Conservation (phyloP, 2,329 filamentous ascomycete species). For the Aspergillus thermomutatus region DNA sequence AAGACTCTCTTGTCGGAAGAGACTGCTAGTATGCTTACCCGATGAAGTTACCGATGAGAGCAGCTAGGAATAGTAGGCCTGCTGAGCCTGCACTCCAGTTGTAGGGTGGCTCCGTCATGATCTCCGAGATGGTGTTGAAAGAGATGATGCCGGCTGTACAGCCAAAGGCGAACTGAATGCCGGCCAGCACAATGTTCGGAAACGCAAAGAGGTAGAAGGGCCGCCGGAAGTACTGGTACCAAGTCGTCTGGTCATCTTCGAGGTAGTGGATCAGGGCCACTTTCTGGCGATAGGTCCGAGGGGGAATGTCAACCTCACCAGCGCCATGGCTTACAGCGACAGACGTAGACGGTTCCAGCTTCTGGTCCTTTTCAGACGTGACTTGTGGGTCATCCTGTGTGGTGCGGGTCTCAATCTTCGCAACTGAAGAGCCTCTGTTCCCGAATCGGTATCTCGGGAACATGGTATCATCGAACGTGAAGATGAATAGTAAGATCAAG, state of each 20-base stretch:
- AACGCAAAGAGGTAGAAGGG: constrained; percentile 40
- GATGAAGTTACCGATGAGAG: constrained; percentile 31
- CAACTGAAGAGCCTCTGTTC: not conserved
- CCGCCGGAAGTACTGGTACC: constrained; percentile 39
- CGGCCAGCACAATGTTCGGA: constrained; percentile 38
- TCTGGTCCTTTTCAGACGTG: constrained; percentile 1
- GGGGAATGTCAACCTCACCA: constrained; percentile 16
- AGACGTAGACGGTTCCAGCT: constrained; percentile 11
- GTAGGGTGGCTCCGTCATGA: constrained; percentile 37
- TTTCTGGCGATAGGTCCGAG: constrained; percentile 20
- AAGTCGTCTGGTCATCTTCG: constrained; percentile 34
- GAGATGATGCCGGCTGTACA: constrained; percentile 40
- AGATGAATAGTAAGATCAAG: constrained; percentile 25
- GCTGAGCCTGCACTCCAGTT: constrained; percentile 34
- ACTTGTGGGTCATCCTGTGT: not conserved
- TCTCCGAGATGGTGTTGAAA: constrained; percentile 37
- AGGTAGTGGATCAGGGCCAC: constrained; percentile 24
- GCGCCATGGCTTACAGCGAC: constrained; percentile 14
- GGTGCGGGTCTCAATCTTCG: not conserved
- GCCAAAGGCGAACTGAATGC: constrained; percentile 41
- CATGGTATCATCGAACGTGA: constrained; percentile 37
- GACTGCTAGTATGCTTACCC: constrained; percentile 15
- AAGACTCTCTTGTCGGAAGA: no score
- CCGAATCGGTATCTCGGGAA: constrained; percentile 33
- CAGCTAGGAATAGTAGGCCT: constrained; percentile 31